A percentile compares a stretch with the other conserved stretches of the same genome.
These are phyloP conservation scores for Immersiporthe knoxdaviesiana DNA, from an alignment of 2,329 filamentous ascomycete species.

Conservation along the genomic window DNA sequence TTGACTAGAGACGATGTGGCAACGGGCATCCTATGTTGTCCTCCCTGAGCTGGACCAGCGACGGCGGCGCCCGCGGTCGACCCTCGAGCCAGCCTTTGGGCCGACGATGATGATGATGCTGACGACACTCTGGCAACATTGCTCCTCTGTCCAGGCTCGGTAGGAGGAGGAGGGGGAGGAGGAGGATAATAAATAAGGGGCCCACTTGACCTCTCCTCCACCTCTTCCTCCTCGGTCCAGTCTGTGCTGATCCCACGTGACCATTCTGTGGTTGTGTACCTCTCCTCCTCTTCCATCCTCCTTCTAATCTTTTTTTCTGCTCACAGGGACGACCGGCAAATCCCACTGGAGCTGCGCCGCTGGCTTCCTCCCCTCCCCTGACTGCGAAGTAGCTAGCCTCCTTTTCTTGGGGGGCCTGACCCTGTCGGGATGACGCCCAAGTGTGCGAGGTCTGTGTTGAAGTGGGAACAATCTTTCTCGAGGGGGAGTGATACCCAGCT, in stretches of 20 bases:
- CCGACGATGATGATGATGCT: neutral
- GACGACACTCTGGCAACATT: constrained; percentile 14
- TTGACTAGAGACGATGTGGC: constrained; percentile 23
- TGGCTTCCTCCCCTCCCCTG: constrained; percentile 24
- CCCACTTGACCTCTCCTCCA: constrained; percentile 19
- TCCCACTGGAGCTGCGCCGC: constrained; percentile 28
- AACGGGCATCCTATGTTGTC: constrained; percentile 13
- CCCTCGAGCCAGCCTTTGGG: constrained; percentile 5
- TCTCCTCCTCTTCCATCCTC: constrained; percentile 34
- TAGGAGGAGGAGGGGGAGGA: constrained; percentile 14
- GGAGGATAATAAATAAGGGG: constrained; percentile 14
- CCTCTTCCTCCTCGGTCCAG: constrained; percentile 27
- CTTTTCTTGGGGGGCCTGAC: constrained; percentile 23
- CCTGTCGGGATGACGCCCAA: constrained; percentile 17
- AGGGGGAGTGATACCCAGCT: neutral
- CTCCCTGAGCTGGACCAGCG: neutral
- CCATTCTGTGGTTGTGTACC: constrained; percentile 13
- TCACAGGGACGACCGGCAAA: constrained; percentile 25
- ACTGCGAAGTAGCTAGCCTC: constrained; percentile 20
- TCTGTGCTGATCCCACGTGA: constrained; percentile 39
- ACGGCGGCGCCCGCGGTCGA: constrained; percentile 4
- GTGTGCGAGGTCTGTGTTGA: neutral
- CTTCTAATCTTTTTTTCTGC: constrained; percentile 11
- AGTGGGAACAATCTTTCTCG: neutral
- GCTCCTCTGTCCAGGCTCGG: constrained; percentile 15